Base-by-base conservation (phyloP, 208 protist species). In the Trypanosoma platydactyli region DNA sequence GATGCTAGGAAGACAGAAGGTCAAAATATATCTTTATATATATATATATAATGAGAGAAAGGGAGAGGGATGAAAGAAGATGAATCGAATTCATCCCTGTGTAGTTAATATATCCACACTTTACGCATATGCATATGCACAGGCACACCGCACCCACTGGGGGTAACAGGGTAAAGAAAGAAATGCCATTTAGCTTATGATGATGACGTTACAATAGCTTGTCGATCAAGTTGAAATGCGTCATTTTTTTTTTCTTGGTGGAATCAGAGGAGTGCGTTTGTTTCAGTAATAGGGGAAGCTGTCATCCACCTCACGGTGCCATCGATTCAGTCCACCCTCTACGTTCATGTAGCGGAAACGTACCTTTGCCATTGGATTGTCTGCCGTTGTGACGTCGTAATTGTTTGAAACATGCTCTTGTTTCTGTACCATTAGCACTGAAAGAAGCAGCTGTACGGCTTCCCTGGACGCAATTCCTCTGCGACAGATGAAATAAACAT, bases 271-370 rank as follows among this genome's bases (percentile, higher is more conserved):
- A 30, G 29, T 40, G 30, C 22, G 40, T 30, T 44, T 20, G 4
- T 22, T 41, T 62, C 86, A 95, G 64, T 84, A 93, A 65, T 68
- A 75, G 15, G 91, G 91, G 56, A 96, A 96, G 15, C 27, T 56
- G 0, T 20, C 29, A 50, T 93, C 84, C 11, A 83, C 83, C 7
- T 83, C 60, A 1, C 24, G 27, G 67, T 86, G 76, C 54, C 87
- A 96, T 11, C 76, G 76, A 54, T 94, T 96, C 13, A 96, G 77
- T 20, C 91, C 91, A n/a, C 91, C 91, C 25, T 88, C 79, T 0
- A 96, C 86, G 65, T 91, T 94, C 24, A 73, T 64, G 33, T 91
- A 63, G 0, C 56, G 35, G 9, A 64, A 50, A 22, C 48, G 62
- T 20, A 33, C 7, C 15, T 30, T 38, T 5, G 18, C 12, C 20